Base-by-base conservation (phyloP, 148 eudicot genomes). In the Cornus suecica region DNA sequence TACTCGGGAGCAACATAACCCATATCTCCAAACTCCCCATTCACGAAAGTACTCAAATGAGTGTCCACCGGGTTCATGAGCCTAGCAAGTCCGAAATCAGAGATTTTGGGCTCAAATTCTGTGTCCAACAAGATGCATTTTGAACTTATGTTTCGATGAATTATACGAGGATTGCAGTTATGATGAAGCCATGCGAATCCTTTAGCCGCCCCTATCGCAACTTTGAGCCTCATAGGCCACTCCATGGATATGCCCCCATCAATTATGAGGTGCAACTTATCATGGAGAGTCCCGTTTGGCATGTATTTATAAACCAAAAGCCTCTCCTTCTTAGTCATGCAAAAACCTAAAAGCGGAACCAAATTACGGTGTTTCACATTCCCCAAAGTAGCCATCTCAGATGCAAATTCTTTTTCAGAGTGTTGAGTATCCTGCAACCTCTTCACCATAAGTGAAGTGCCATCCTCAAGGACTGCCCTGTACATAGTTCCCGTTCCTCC, bases 1-100 rank as follows among this genome's bases (percentile, higher is more conserved):
- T 90, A 90, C 77, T 90, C 94, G 1, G 94, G 94, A 66, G 91
- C 90, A 51, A 88, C 90, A 52, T 90, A 90, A 71, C 94, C 94
- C 72, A 85, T 72, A 69, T 86, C 89, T 37, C 94, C 94, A 23
- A 88, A 88, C 74, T 88, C 91, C 37, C 87, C 89, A 60, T 83
- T 90, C 70, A 87, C 93, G 31, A 89, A 85, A 15, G 92, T 87
- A 81, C 94, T 90, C 83, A 88, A 67, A 74, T 88, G 91, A 20
- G 90, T 90, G 65, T 90, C 94, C 61, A 88, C 69, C 0, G 94
- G 91, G 69, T 86, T 90, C 89, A 90, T 88, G 63, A 90, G 87
- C 77, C 94, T 80, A 1, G 91, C 91, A 3, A 90, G 89, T 18
- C 91, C 91, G 65, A 90, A 90, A 78, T 90, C 94, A 20, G 94